Conservation (phyloP, 2,329 filamentous ascomycete genomes). For the Lachnellula willkommii region DNA sequence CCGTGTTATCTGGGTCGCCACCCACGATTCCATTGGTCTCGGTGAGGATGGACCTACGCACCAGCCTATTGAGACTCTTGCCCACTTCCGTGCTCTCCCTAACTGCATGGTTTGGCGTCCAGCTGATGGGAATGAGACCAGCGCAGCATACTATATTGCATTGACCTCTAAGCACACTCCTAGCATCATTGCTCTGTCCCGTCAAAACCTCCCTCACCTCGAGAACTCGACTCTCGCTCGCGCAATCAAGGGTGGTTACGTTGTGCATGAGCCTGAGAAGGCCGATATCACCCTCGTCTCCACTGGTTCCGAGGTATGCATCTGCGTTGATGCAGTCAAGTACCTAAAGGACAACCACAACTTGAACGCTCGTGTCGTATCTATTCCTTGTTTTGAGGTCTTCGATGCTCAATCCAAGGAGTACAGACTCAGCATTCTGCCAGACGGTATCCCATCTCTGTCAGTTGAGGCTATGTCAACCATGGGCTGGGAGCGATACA, state of each 20-base stretch:
- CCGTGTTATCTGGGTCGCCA: constrained; percentile 91
- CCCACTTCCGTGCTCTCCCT: constrained; percentile 96
- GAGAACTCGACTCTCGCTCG: constrained; percentile 88
- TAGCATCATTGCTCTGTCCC: constrained; percentile 87
- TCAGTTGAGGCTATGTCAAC: constrained; percentile 97
- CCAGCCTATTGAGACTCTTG: constrained; percentile 97
- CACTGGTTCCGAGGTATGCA: constrained; percentile 91
- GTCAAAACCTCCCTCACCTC: constrained; percentile 97
- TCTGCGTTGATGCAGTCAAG: constrained; percentile 90
- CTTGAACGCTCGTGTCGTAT: constrained; percentile 86
- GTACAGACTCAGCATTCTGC: constrained; percentile 87
- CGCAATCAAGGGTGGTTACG: constrained; percentile 93
- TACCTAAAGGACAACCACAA: constrained; percentile 83
- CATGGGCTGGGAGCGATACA: constrained; percentile 98
- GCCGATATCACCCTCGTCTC: constrained; percentile 86
- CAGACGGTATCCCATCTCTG: constrained; percentile 87
- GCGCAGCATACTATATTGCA: constrained; percentile 93
- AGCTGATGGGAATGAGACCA: constrained; percentile 97
- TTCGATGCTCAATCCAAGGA: constrained; percentile 93
- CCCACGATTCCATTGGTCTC: constrained; percentile 98
- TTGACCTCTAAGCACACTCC: constrained; percentile 86
- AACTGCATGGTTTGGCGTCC: constrained; percentile 99
- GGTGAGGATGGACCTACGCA: constrained; percentile 98
- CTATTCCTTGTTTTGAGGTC: constrained; percentile 93
- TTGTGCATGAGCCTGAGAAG: constrained; percentile 75